Evolutionary conservation across 495 filamentous ascomycete species (phyloP).

Genomic region (Hyaloscypha finlandica): DNA sequence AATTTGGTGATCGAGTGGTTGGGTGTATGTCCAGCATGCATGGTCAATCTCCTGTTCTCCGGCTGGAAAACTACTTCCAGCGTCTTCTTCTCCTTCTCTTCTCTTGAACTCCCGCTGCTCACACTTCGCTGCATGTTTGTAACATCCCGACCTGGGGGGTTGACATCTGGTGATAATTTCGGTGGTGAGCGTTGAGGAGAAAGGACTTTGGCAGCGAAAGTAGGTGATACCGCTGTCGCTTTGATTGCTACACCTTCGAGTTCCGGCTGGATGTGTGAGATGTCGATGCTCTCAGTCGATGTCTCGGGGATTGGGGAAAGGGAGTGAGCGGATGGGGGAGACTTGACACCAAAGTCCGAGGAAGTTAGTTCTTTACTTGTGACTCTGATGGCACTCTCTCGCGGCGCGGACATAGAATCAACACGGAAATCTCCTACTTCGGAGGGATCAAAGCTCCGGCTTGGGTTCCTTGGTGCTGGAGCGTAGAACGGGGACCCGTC

Average conservation of each 20-base stretch:
- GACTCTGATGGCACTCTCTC: conserved; percentile 31
- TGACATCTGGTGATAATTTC: conserved; percentile 22
- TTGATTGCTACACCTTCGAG: conserved; percentile 35
- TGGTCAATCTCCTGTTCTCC: conserved; percentile 28
- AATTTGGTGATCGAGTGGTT: conserved; percentile 33
- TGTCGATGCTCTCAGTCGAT: conserved; percentile 30
- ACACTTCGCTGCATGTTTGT: neutral
- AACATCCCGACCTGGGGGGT: conserved; percentile 10
- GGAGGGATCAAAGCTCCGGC: conserved; percentile 27
- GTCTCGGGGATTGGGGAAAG: conserved; percentile 16
- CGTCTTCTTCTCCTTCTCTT: conserved; percentile 18
- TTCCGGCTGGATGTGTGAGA: conserved; percentile 32
- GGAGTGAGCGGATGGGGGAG: conserved; percentile 8
- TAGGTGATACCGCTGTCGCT: conserved; percentile 30
- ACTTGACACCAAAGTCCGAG: conserved; percentile 28
- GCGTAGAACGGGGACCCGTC: conserved; percentile 36
- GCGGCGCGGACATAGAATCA: conserved; percentile 26
- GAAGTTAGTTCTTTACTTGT: conserved; percentile 32
- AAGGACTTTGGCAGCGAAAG: conserved; percentile 31
- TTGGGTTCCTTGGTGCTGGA: conserved; percentile 32
- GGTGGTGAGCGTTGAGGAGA: conserved; percentile 22
- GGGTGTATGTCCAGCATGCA: conserved; percentile 37
- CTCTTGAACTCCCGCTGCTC: neutral
- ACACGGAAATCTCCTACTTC: conserved; percentile 24
- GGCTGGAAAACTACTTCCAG: conserved; percentile 25